Evolutionary conservation across 768 basidiomycete genomes (phyloP), one percentile per base, ranked within the genome.

Genomic region (Panus rudis): DNA sequence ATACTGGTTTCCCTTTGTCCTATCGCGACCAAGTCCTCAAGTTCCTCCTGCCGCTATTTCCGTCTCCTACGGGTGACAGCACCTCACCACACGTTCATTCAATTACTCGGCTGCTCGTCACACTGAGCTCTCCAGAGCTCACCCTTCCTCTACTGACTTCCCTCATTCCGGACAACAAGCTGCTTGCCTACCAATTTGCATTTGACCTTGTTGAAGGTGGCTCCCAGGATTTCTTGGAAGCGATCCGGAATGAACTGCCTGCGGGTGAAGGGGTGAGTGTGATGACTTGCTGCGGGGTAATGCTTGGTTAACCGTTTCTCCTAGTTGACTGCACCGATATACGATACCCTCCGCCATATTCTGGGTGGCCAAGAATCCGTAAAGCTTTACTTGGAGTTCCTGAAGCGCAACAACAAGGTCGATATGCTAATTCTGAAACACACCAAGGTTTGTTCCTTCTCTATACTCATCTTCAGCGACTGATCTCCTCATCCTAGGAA

Each of bases 171-270:
- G 72, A 73, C 48, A 78, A 92, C 52, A 75, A 76, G 30, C 67
- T 92, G 10, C 68, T 94, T 20, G 92, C 92, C 1, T 94, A 92
- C 62, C 96, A 99, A 61, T 80, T 97, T 58, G 92, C 88, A 0
- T 98, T 98, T 59, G 96, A 98, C 64, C 68, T 98, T 37, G 87
- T 85, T 12, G 94, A 97, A 64, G 90, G 92, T 26, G 94, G 91
- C 1, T 79, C 87, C 3, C 92, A 94, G 60, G 92, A 93, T 55
- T 98, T 91, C 65, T 68, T 97, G 34, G 84, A 91, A 55, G 78
- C 71, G 34, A 72, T 96, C 20, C 73, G 81, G 43, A 75, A 64
- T 37, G 75, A 77, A 21, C 65, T 91, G 10, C 89, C 85, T 19
- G 74, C 78, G 50, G 84, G 79, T 26, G 72, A 78, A 45, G 70